These are phyloP conservation scores for Perkinsus marinus DNA, from an alignment of 169 alveolate genomes.

Conservation along the genomic window DNA sequence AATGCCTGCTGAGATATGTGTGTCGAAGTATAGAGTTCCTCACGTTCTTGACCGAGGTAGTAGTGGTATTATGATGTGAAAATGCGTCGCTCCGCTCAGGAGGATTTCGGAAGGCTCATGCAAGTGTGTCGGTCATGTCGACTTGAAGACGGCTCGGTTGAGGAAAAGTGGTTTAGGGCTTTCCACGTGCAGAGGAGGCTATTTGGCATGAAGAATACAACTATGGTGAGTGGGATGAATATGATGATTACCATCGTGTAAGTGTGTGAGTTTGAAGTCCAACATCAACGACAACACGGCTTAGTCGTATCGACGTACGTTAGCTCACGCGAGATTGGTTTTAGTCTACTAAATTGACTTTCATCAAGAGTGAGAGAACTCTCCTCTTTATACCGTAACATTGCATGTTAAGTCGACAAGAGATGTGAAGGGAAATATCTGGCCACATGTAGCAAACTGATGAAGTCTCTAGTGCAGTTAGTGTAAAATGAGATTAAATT, in stretches of 20 bases:
- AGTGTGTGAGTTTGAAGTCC: no score
- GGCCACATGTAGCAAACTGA: no score
- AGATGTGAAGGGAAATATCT: no score
- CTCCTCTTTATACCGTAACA: no score
- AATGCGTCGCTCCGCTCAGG: neutral
- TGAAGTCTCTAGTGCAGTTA: no score
- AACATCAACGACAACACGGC: no score
- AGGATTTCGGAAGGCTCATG: neutral
- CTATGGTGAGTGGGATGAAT: neutral
- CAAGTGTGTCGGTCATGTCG: neutral
- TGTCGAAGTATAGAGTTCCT: neutral
- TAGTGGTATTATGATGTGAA: neutral
- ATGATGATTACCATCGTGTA: neutral
- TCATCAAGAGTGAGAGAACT: no score
- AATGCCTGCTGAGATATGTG: neutral
- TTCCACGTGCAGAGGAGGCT: neutral
- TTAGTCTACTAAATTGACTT: no score
- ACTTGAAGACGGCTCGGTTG: neutral
- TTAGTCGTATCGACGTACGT: no score
- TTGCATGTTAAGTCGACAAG: no score
- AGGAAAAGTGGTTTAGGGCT: neutral
- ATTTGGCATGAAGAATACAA: neutral
- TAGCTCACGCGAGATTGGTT: no score
- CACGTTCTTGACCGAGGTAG: neutral
- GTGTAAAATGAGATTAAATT: no score